A percentile compares a stretch with the other conserved stretches of the same genome.
Evolutionary conservation across 2,329 filamentous ascomycete genomes (phyloP).

Genomic region (Eutypa lata): DNA sequence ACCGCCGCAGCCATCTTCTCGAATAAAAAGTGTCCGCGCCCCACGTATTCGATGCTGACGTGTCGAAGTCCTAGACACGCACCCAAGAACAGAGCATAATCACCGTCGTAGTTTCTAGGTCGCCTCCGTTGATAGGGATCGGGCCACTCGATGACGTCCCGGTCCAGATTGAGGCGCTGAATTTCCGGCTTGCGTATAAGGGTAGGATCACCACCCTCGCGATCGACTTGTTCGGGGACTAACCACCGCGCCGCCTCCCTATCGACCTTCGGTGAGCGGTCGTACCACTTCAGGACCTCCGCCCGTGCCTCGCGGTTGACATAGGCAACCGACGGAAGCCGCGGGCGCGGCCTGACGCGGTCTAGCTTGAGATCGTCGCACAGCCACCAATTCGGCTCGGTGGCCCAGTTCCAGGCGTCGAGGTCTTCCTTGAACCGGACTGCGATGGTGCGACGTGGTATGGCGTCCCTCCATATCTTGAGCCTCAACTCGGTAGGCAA

Average conservation of each 20-base stretch:
- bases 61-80: slow-evolving; percentile 4
- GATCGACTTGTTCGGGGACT: too few relatives aligned
- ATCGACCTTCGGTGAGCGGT: neutral
- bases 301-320: slow-evolving; percentile 5
- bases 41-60: slow-evolving; percentile 7
- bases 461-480: slow-evolving; percentile 6
- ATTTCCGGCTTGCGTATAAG: slow-evolving; percentile 1
- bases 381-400: slow-evolving; percentile 4
- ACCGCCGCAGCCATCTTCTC: neutral
- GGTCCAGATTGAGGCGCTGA: slow-evolving; percentile 1
- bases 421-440: slow-evolving; percentile 5
- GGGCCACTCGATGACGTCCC: slow-evolving; percentile 5
- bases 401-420: slow-evolving; percentile 7
- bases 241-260: neutral
- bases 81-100: slow-evolving; percentile 3
- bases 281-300: slow-evolving; percentile 1
- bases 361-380: slow-evolving; percentile 3
- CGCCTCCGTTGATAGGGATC: slow-evolving; percentile 4
- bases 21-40: neutral
- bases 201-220: neutral
- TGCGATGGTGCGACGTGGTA: slow-evolving; percentile 4
- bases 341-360: neutral
- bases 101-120: neutral
- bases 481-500: slow-evolving; percentile 4
- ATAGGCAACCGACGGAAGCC: neutral